Base-by-base conservation (phyloP, 306 rosid genomes). In the Glycyrrhiza uralensis region DNA sequence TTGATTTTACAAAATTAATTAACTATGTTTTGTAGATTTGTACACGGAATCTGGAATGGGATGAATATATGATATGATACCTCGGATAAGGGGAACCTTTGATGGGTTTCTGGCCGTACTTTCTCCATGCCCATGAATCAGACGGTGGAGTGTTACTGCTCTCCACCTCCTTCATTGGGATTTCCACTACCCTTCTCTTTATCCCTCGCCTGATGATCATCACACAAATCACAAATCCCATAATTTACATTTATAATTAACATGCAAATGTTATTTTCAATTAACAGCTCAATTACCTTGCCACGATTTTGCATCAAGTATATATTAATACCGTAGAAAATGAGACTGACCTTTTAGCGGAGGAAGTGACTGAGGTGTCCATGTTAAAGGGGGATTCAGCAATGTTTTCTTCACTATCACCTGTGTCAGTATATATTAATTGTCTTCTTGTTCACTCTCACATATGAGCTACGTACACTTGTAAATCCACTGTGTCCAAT, bases 91-190 rank as follows among this genome's bases (percentile, higher is more conserved):
- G 66, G 6, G 66, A 59, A 3, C 66, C 66, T 59, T 59, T 59
- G 46, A 59, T 59, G 4, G 66, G 66, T 59, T 59, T 59, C 15
- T 59, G 66, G 0, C 66, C 66, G 15, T 59, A 59, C 8, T 59
- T 59, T 59, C 66, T 59, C 66, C 66, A 59, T 7, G 66, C 46
- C 66, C 66, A 59, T 59, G 66, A 59, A 59, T 59, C 66, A 2
- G 66, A 59, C 5, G 66, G 66, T 18, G 66, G 66, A 33, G 66
- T 59, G 19, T 59, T 59, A 32, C 36, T 32, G 36, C 45, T 44
- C 11, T 59, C 66, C 0, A 59, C 66, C 5, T 59, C 45, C 46
- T 32, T 59, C 45, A 59, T 59, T 17, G 66, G 66, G 11, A 59
- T 59, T 33, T 59, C 46, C 2, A 59, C 66, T 33, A 59, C 66